phyloP scores from a whole-genome alignment of 2,329 filamentous ascomycete species.

The Byssochlamys sp. region DNA sequence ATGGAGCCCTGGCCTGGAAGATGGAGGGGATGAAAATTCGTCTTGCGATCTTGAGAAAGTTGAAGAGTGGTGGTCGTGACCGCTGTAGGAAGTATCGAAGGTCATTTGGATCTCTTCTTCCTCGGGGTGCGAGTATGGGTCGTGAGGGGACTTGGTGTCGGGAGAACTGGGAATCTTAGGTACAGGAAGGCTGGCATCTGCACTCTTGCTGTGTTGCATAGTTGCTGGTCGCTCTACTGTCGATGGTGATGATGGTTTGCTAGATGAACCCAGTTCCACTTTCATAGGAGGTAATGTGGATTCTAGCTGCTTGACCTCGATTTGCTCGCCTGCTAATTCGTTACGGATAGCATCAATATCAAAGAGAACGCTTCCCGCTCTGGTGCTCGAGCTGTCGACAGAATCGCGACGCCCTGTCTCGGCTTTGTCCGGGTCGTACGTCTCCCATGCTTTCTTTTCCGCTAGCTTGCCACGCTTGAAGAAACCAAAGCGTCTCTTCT shows the following conservation, averaged over 20 bases:
- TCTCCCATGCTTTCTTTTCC: conserved; percentile 85
- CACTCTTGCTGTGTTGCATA: conserved; percentile 31
- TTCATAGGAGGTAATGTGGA: conserved; percentile 87
- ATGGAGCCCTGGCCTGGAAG: conserved; percentile 18
- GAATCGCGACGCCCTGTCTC: conserved; percentile 19
- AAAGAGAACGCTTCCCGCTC: conserved; percentile 59
- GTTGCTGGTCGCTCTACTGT: background rate
- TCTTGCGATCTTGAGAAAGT: conserved; percentile 7
- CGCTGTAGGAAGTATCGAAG: conserved; percentile 57
- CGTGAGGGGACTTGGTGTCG: conserved; percentile 5
- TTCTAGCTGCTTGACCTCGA: conserved; percentile 69
- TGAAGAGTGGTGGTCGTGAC: conserved; percentile 15
- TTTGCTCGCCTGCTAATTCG: conserved; percentile 64
- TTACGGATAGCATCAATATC: conserved; percentile 90
- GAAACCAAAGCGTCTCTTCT: conserved; percentile 62
- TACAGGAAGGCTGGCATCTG: conserved; percentile 22
- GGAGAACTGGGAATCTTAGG: conserved; percentile 9
- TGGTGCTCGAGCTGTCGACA: conserved; percentile 15
- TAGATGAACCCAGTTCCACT: conserved; percentile 46
- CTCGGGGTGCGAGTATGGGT: conserved; percentile 7
- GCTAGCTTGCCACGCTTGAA: conserved; percentile 67
- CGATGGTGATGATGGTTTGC: conserved; percentile 2
- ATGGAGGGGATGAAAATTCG: conserved; percentile 5
- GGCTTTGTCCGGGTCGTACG: conserved; percentile 61
- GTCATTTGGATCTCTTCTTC: conserved; percentile 53